Evolutionary conservation across 2,329 filamentous ascomycete genomes (phyloP), one percentile per base, ranked within the genome.

Genomic region (Elsinoe fawcettii): DNA sequence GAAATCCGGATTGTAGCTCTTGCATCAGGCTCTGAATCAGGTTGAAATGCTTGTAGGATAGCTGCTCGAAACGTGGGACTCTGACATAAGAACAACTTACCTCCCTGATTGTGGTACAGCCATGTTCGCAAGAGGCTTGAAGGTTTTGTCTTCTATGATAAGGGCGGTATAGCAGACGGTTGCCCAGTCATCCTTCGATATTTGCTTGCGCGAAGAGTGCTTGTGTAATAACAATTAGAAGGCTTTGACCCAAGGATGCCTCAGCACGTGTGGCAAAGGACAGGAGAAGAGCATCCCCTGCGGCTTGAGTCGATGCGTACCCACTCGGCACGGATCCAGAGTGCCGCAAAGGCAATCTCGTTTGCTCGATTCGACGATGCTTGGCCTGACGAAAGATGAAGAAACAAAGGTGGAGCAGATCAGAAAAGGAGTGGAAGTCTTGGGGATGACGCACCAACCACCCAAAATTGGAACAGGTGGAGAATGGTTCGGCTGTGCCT

Each of bases 401-500:
- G 32, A 23, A 18, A 16, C 20, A 27, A 39, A 34, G 25, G 32
- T 12, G 49, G 14, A 25, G 16, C 49, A 25, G 30, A 25, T 30
- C 30, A 18, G 22, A 34, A 37, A 32, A 53, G 49, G 49, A 37
- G 49, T 2, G 49, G 32, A 53, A 53, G 49, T 53, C 49, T 53
- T 53, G 49, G 49, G 11, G 49, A 30, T 53, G 49, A 53, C 49
- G 49, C 49, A 53, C 49, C 34, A 27, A 32, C 30, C 49, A 53
- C 20, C 49, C 49, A 53, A 53, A 53, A 39, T 23, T 53, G 32
- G 49, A 39, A 53, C 46, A 51, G 25, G 49, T 53, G 49, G 25
- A 30, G 49, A 37, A 27, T 34, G 27, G 12, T 34, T 49, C 44
- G 44, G 44, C 44, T 32, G 44, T 49, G 44, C 44, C 44, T 49